Base-by-base conservation (phyloP, 73 alveolate species). In the Tetrahymena thermophila region DNA sequence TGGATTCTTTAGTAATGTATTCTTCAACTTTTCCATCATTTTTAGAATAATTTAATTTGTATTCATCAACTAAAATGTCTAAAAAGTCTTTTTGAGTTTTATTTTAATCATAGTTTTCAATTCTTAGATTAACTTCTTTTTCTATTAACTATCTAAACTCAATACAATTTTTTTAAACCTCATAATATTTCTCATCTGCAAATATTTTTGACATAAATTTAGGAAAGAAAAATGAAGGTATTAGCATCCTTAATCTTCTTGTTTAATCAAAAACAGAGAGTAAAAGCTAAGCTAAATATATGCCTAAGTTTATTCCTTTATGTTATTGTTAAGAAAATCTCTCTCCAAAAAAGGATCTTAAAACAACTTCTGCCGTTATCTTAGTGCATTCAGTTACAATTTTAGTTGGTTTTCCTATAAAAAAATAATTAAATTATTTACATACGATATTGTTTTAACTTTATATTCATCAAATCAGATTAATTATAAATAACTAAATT, bases 321-420 rank as follows among this genome's bases (percentile, higher is more conserved):
- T 34, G 56, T 35, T 34, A 84, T 50, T 25, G 35, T 35, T 11
- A 71, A 71, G 93, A 85, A 16, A 93, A 85, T 50, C 57, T 14
- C 16, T 95, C 94, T 25, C 97, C 97, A 95, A 95, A 95, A 43
- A 95, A 95, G 31, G 95, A 85, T 35, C 93, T 85, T 23, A 95
- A 42, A 28, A 95, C 97, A 43, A 95, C 85, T 43, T 95, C 95
- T 34, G 95, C 97, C 10, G 97, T 89, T 85, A 95, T 95, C 93
- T 43, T 38, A 10, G 96, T 71, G 7, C 40, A 28, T 71, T 71
- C 89, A n/a, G 37, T 71, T 23, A 71, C 37, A 71, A 71, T 71
- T n/a, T 71, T 71, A 71, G 89, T 71, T 28, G 89, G 89, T 71
- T 71, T 71, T 71, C 89, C 89, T 71, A 4, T 0, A 56, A 16